These are phyloP conservation scores for Penicillium herquei DNA, from an alignment of 495 filamentous ascomycete genomes.

Conservation along the genomic window DNA sequence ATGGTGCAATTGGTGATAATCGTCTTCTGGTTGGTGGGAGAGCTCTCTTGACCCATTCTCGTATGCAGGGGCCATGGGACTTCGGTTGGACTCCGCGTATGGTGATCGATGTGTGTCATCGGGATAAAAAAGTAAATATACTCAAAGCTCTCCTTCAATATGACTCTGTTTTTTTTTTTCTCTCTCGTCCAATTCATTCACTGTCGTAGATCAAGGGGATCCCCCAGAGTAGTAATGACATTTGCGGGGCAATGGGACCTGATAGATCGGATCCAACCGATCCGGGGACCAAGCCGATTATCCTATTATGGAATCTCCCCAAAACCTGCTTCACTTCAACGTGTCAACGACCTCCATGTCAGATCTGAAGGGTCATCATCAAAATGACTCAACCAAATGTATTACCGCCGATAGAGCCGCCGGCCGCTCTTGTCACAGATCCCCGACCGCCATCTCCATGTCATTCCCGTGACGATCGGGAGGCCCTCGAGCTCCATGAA, in stretches of 20 bases:
- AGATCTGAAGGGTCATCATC: not conserved
- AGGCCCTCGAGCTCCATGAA: conserved; percentile 36
- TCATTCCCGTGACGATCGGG: conserved; percentile 15
- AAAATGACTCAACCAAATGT: conserved; percentile 10
- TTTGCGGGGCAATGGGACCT: not conserved
- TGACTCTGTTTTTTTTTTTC: too few species aligned
- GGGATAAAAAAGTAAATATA: too few species aligned
- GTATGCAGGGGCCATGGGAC: too few species aligned
- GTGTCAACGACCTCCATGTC: not conserved
- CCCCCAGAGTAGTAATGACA: too few species aligned
- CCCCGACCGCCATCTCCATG: conserved; percentile 21
- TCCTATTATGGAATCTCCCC: not conserved
- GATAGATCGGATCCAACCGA: conserved; percentile 11
- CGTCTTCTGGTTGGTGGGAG: too few species aligned
- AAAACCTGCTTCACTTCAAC: conserved; percentile 4
- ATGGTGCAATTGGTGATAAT: too few species aligned
- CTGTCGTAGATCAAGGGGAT: too few species aligned
- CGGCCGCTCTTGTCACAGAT: conserved; percentile 8
- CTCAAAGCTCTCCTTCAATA: too few species aligned
- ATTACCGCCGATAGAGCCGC: conserved; percentile 6
- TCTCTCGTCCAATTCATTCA: too few species aligned
- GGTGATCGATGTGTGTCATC: too few species aligned
- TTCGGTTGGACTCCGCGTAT: too few species aligned
- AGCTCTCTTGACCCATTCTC: too few species aligned
- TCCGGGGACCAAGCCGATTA: conserved; percentile 5